These are phyloP conservation scores for Termitomyces sp. DNA, from an alignment of 768 basidiomycete genomes.

Conservation along the genomic window DNA sequence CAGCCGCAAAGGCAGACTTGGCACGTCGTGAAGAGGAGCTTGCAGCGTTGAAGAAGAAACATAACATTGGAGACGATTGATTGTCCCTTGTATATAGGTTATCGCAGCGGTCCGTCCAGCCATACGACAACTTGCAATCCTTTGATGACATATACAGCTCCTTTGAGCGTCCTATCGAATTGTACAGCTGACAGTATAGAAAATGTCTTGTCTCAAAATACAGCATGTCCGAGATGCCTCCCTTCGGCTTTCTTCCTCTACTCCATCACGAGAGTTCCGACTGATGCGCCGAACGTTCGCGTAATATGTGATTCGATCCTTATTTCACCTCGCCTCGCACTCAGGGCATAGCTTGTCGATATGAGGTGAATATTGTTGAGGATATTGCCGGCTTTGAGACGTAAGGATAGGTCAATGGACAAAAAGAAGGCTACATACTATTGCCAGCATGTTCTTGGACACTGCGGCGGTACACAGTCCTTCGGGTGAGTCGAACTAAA, in stretches of 20 bases:
- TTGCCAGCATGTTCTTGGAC: slow-evolving; percentile 60
- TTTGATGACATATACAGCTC: background rate
- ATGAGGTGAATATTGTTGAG: slow-evolving; percentile 65
- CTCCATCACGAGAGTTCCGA: background rate
- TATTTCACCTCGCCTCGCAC: slow-evolving; percentile 24
- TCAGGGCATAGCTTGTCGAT: slow-evolving; percentile 53
- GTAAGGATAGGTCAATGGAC: slow-evolving; percentile 1
- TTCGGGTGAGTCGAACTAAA: slow-evolving; percentile 54
- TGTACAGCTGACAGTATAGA: background rate
- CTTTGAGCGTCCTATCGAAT: background rate
- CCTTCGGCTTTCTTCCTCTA: background rate
- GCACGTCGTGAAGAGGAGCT: slow-evolving; percentile 90
- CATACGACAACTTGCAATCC: background rate
- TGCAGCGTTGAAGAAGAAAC: slow-evolving; percentile 77
- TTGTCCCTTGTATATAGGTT: slow-evolving; percentile 13
- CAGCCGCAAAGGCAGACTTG: slow-evolving; percentile 88
- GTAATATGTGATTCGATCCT: background rate
- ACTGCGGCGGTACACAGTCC: slow-evolving; percentile 43
- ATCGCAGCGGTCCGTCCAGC: slow-evolving; percentile 7
- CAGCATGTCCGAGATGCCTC: slow-evolving; percentile 6
- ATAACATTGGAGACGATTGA: slow-evolving; percentile 76
- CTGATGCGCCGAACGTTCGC: too few species aligned
- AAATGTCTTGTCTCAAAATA: slow-evolving; percentile 1
- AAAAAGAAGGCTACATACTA: slow-evolving; percentile 40
- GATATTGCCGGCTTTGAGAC: slow-evolving; percentile 46